Evolutionary conservation across 345 rosid species (phyloP).

Genomic region (Reutealis trisperma): DNA sequence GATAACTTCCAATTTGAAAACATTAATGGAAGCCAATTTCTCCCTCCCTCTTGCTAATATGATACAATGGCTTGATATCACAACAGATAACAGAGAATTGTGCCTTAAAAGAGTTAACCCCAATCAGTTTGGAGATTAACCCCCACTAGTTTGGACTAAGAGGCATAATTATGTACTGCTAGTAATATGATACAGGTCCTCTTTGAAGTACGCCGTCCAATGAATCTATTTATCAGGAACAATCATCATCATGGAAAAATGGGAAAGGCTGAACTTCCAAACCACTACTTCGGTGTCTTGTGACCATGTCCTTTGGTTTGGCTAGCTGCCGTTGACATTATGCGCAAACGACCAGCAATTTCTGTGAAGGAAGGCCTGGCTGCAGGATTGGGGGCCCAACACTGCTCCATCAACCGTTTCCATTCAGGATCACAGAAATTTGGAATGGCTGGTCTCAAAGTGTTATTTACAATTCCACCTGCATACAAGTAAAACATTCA

Average conservation of each 20-base stretch:
- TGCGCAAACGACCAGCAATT: slow-evolving; percentile 61
- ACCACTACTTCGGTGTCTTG: slow-evolving; percentile 51
- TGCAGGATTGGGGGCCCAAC: slow-evolving; percentile 80
- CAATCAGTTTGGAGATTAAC: background rate
- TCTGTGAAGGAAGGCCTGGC: slow-evolving; percentile 75
- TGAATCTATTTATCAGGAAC: background rate
- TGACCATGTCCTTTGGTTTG: slow-evolving; percentile 53
- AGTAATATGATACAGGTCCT: background rate
- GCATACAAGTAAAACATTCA: slow-evolving; percentile 2
- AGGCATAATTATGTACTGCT: background rate
- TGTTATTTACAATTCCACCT: slow-evolving; percentile 85
- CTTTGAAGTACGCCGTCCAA: background rate
- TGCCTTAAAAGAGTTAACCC: background rate
- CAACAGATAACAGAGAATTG: background rate
- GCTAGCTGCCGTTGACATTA: slow-evolving; percentile 60
- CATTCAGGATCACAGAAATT: slow-evolving; percentile 66
- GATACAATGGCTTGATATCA: slow-evolving; percentile 3
- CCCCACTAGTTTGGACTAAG: background rate
- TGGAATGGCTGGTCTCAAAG: slow-evolving; percentile 77
- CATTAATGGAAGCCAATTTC: slow-evolving; percentile 34
- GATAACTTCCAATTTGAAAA: slow-evolving; percentile 42
- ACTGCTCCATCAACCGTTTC: slow-evolving; percentile 70
- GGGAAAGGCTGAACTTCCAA: background rate
- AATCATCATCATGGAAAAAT: background rate
- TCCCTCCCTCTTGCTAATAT: background rate